Conservation (phyloP, 2,329 filamentous ascomycete genomes). For the Xylaria sp. region DNA sequence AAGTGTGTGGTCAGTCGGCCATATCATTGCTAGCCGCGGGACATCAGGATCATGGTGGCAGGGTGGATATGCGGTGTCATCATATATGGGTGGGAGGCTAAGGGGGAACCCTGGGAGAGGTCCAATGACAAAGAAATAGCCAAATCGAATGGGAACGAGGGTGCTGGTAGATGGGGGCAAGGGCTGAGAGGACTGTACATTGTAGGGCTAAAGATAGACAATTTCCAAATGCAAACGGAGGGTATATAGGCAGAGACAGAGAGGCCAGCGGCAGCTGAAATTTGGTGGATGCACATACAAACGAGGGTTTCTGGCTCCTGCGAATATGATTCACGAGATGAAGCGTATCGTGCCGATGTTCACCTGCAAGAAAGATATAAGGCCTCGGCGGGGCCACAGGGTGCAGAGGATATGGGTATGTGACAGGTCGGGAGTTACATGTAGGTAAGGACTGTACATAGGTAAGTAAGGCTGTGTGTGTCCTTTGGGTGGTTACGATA, state of each 20-base stretch:
- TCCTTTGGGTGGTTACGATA: not conserved
- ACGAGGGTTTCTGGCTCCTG: not conserved
- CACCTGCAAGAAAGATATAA: slow-evolving; percentile 15
- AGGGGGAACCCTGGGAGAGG: not conserved
- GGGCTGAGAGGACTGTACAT: not conserved
- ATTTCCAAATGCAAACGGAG: not conserved
- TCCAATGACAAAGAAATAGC: not conserved
- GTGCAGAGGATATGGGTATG: not conserved
- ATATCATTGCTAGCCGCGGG: not conserved
- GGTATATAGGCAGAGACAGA: not conserved
- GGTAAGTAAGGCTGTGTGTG: slow-evolving; percentile 7
- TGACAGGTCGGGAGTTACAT: not conserved
- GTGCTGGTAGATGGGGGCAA: not conserved
- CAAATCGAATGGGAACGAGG: not conserved
- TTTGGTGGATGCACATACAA: slow-evolving; percentile 14
- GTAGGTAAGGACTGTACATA: slow-evolving; percentile 9
- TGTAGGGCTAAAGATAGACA: not conserved
- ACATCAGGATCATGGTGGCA: slow-evolving; percentile 2
- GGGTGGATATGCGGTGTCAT: not conserved
- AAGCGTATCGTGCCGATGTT: not conserved
- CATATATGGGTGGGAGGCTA: not conserved
- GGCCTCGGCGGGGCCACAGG: not conserved
- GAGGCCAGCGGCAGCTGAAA: not conserved
- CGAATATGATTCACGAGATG: slow-evolving; percentile 13
- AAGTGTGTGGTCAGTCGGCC: not conserved